A percentile compares a stretch with the other conserved stretches of the same genome.
Evolutionary conservation across 2,329 filamentous ascomycete species (phyloP).

Genomic region (Salinomyces thailandicus): DNA sequence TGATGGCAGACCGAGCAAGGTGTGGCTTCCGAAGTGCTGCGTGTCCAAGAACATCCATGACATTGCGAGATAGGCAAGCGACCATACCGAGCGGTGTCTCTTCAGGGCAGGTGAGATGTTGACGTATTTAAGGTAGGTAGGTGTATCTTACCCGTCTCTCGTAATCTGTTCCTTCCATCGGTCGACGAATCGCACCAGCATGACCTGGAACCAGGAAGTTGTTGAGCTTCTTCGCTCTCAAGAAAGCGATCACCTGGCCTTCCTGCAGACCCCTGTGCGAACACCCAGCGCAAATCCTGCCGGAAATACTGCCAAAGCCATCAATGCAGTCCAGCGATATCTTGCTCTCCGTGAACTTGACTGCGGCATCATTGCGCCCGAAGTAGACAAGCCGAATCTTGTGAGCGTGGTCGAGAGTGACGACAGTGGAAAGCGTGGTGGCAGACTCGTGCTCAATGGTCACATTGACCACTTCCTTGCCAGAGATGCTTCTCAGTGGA

Average conservation of each 20-base stretch:
- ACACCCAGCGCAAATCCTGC: conserved; percentile 31
- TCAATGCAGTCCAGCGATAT: conserved; percentile 24
- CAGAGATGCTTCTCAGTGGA: conserved; percentile 26
- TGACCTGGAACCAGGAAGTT: too few relatives aligned
- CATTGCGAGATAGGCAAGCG: too few relatives aligned
- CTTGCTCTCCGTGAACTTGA: conserved; percentile 18
- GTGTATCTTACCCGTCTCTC: too few relatives aligned
- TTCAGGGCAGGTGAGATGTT: too few relatives aligned
- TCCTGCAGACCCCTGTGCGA: conserved; percentile 27
- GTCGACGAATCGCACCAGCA: too few relatives aligned
- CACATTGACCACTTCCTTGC: conserved; percentile 36
- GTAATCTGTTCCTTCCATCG: too few relatives aligned
- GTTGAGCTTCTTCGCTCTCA: conserved; percentile 20
- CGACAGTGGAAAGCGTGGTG: conserved; percentile 12
- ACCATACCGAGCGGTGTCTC: too few relatives aligned
- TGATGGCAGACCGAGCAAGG: too few relatives aligned
- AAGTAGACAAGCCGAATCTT: conserved; percentile 26
- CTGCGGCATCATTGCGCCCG: conserved; percentile 22
- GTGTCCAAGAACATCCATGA: too few relatives aligned
- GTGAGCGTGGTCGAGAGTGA: conserved; percentile 23
- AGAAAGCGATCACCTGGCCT: conserved; percentile 17
- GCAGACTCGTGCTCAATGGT: conserved; percentile 32
- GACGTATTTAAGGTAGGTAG: too few relatives aligned
- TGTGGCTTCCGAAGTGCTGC: too few relatives aligned
- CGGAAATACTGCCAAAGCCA: conserved; percentile 28